Evolutionary conservation across 768 basidiomycete genomes (phyloP).

Genomic region (Lepiota brunneoincarnata): DNA sequence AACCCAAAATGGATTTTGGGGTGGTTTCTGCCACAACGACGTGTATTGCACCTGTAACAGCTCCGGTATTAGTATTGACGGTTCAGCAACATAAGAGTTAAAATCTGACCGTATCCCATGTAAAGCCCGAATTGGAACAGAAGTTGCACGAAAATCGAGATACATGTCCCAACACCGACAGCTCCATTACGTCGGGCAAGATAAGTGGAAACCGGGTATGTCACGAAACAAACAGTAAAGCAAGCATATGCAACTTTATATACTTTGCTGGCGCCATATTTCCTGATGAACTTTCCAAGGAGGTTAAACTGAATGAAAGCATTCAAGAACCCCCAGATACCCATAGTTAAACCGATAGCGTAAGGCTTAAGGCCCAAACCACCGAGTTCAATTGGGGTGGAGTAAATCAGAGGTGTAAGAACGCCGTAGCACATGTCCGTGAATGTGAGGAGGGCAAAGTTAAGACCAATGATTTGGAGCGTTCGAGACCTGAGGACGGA

Average conservation of each 20-base stretch:
- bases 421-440: slow-evolving; percentile 33
- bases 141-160: slow-evolving; percentile 32
- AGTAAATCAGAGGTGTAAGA: slow-evolving; percentile 42
- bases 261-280: slow-evolving; percentile 51
- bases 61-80: slow-evolving; percentile 5
- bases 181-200: slow-evolving; percentile 31
- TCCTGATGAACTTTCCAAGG: slow-evolving; percentile 48
- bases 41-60: slow-evolving; percentile 43
- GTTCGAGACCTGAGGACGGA: slow-evolving; percentile 24
- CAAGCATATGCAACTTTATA: slow-evolving; percentile 35
- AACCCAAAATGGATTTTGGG: slow-evolving; percentile 40
- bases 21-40: slow-evolving; percentile 41
- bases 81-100: background rate
- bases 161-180: slow-evolving; percentile 27
- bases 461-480: slow-evolving; percentile 28
- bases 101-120: slow-evolving; percentile 34
- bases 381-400: slow-evolving; percentile 58
- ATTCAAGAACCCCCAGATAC: slow-evolving; percentile 44
- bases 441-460: slow-evolving; percentile 35
- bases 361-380: slow-evolving; percentile 67
- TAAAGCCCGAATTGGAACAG: slow-evolving; percentile 22
- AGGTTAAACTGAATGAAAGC: slow-evolving; percentile 48
- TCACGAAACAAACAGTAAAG: slow-evolving; percentile 22
- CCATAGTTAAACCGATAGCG: slow-evolving; percentile 58
- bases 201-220: slow-evolving; percentile 34